These are phyloP conservation scores for Paecilomyces sp. DNA, from an alignment of 2,329 filamentous ascomycete species.

Conservation along the genomic window DNA sequence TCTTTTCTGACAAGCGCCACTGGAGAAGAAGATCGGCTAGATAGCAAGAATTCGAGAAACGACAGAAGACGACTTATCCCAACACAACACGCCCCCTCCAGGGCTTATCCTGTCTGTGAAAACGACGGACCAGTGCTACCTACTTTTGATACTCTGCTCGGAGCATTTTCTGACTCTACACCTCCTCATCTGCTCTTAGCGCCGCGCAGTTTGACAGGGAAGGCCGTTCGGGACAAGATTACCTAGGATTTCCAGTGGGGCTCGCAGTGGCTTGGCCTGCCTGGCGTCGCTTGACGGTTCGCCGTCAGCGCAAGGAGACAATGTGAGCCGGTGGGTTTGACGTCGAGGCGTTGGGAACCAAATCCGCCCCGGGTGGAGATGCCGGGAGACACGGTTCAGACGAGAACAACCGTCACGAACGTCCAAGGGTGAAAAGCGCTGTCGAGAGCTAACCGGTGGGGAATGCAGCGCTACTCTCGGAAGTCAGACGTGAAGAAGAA, in stretches of 20 bases:
- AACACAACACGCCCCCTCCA: background rate
- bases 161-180: background rate
- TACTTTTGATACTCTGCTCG: background rate
- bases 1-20: background rate
- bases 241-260: slow-evolving; percentile 18
- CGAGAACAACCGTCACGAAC: background rate
- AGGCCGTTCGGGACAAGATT: slow-evolving; percentile 16
- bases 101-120: background rate
- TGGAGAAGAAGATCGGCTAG: background rate
- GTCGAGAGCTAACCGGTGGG: background rate
- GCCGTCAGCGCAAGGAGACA: background rate
- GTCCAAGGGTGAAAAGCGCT: background rate
- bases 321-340: background rate
- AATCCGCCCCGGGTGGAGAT: background rate
- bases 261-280: slow-evolving; percentile 14
- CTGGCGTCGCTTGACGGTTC: slow-evolving; percentile 2
- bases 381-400: background rate
- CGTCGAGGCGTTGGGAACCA: slow-evolving; percentile 7
- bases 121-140: background rate
- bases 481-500: background rate
- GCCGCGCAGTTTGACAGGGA: background rate
- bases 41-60: background rate
- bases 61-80: background rate
- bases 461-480: background rate
- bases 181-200: background rate